These are phyloP conservation scores for Psilocybe mexicana DNA, from an alignment of 1,284 basidiomycete genomes.

Conservation along the genomic window DNA sequence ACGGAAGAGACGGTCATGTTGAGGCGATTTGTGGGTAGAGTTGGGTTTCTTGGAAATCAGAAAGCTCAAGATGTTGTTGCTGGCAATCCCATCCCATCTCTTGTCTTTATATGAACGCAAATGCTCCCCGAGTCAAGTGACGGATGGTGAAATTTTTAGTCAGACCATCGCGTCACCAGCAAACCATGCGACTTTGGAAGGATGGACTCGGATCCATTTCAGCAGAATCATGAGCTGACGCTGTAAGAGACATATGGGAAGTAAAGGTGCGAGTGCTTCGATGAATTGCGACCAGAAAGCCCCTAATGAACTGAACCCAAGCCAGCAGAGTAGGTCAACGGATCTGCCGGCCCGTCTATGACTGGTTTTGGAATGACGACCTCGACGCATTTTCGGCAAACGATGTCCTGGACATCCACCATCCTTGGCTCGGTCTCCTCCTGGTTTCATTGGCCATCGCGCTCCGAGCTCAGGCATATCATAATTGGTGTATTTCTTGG, in stretches of 20 bases:
- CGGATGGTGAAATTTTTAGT: conserved; percentile 14
- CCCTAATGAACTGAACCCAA: neutral
- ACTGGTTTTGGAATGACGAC: neutral
- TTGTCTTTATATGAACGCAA: conserved; percentile 13
- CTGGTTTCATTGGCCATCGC: conserved; percentile 40
- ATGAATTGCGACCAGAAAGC: neutral
- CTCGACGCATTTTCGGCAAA: conserved; percentile 6
- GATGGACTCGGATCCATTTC: conserved; percentile 13
- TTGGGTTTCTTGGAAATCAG: neutral
- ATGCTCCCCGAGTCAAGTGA: conserved; percentile 16
- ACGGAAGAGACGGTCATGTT: conserved; percentile 30
- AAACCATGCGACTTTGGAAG: conserved; percentile 9
- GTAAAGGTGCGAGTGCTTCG: neutral
- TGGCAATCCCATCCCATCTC: conserved; percentile 2
- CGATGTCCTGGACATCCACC: conserved; percentile 31
- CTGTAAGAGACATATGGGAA: neutral
- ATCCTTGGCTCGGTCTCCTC: conserved; percentile 23
- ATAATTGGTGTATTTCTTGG: conserved; percentile 70
- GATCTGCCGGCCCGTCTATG: conserved; percentile 2
- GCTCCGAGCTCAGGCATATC: conserved; percentile 45
- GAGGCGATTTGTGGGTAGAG: neutral
- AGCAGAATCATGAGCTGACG: neutral
- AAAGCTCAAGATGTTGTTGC: neutral
- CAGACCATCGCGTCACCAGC: conserved; percentile 20
- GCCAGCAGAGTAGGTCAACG: neutral